These are phyloP conservation scores for Lentinula sp. DNA, from an alignment of 768 basidiomycete species.

Conservation along the genomic window DNA sequence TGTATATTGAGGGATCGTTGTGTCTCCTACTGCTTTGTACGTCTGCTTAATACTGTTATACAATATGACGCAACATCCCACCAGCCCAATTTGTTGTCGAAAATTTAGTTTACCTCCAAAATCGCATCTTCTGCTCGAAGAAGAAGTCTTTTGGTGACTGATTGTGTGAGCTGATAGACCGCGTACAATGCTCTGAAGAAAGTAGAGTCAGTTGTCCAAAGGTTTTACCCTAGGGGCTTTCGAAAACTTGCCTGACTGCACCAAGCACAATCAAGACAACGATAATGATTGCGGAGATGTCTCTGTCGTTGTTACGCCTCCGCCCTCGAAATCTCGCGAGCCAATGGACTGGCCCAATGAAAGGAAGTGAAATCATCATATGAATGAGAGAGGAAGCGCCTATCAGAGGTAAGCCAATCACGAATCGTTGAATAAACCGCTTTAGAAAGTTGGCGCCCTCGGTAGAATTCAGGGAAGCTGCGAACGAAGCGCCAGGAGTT, in stretches of 20 bases:
- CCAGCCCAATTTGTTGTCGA: constrained; percentile 1
- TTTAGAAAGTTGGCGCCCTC: constrained; percentile 41
- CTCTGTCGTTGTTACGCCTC: constrained; percentile 50
- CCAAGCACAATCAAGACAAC: constrained; percentile 56
- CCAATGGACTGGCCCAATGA: constrained; percentile 66
- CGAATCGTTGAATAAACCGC: constrained; percentile 61
- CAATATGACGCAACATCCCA: background rate
- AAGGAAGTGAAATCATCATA: constrained; percentile 57
- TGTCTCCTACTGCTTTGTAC: background rate
- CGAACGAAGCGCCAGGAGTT: constrained; percentile 8
- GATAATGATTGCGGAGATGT: constrained; percentile 63
- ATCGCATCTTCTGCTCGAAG: constrained; percentile 76
- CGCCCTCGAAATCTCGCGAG: constrained; percentile 59
- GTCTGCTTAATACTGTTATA: background rate
- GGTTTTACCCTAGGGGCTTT: background rate
- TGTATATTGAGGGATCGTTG: background rate
- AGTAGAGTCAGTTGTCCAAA: background rate
- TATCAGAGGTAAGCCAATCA: constrained; percentile 72
- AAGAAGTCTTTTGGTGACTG: constrained; percentile 51
- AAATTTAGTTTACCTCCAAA: constrained; percentile 56
- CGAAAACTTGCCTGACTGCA: constrained; percentile 44
- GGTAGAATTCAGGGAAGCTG: constrained; percentile 9
- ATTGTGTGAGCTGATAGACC: constrained; percentile 63
- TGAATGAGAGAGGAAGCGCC: constrained; percentile 74
- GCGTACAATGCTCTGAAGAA: constrained; percentile 57